Conservation (phyloP, 2,329 filamentous ascomycete genomes). For the Penicillium paneum region DNA sequence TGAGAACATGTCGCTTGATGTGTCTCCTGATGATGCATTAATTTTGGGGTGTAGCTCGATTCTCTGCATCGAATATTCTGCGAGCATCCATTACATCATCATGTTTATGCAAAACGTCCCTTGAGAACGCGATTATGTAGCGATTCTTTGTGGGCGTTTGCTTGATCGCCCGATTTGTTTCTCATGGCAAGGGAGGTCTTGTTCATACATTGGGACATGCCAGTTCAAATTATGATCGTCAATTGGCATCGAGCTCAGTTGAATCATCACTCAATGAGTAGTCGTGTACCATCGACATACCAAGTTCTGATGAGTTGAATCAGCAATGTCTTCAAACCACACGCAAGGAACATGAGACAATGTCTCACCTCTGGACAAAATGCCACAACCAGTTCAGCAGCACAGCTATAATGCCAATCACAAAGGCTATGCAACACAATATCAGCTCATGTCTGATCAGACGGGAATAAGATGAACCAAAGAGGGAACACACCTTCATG, state of each 20-base stretch:
- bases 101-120: not conserved
- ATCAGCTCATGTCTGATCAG: not conserved
- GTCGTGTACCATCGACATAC: not conserved
- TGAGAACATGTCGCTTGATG: no score
- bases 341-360: not conserved
- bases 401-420: not conserved
- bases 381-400: conserved; percentile 1
- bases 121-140: no score
- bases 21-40: not conserved
- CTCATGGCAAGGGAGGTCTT: accelerated
- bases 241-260: not conserved
- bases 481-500: conserved; percentile 30
- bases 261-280: not conserved
- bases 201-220: not conserved
- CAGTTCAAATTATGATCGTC: not conserved
- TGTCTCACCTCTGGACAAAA: not conserved
- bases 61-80: not conserved
- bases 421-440: not conserved
- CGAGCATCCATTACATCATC: not conserved
- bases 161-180: not conserved
- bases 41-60: not conserved
- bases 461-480: not conserved
- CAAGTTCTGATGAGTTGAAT: not conserved
- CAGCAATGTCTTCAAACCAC: not conserved
- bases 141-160: not conserved